phyloP scores from a whole-genome alignment of 768 basidiomycete genomes.

The Terana coerulea region DNA sequence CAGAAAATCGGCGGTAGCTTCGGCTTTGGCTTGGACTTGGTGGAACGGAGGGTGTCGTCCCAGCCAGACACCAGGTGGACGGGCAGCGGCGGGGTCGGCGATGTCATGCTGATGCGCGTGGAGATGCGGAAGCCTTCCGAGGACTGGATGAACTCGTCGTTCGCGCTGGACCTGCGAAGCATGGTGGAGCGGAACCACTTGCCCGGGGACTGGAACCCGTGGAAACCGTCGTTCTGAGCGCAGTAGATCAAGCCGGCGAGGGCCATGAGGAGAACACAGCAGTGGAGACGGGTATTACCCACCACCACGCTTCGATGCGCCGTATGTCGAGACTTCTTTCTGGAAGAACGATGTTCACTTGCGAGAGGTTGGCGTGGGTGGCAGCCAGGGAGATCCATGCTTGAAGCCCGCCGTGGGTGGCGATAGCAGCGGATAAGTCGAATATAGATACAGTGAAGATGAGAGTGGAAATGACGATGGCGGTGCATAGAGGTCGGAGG shows the following conservation, averaged over 20 bases:
- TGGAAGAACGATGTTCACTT: conserved; percentile 14
- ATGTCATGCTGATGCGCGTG: conserved; percentile 10
- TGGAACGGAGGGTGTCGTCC: conserved; percentile 14
- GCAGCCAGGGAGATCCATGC: conserved; percentile 19
- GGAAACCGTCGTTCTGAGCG: conserved; percentile 10
- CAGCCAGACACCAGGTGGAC: conserved; percentile 19
- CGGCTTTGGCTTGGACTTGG: conserved; percentile 13
- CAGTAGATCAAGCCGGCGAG: conserved; percentile 10
- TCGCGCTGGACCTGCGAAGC: conserved; percentile 1
- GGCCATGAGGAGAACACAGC: conserved; percentile 9
- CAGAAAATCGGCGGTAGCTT: conserved; percentile 10
- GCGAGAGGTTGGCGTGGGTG: conserved; percentile 20
- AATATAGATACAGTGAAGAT: conserved; percentile 15
- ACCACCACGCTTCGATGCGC: conserved; percentile 16
- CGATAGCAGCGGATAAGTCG: conserved; percentile 15
- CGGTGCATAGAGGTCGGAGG: conserved; percentile 19
- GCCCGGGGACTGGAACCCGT: conserved; percentile 10
- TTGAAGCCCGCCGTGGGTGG: conserved; percentile 16
- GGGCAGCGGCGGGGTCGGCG: conserved; percentile 16
- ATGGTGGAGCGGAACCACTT: conserved; percentile 16
- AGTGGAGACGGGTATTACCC: conserved; percentile 13
- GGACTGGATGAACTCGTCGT: conserved; percentile 15
- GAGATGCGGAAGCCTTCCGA: conserved; percentile 14
- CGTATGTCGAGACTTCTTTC: not conserved
- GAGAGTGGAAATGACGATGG: conserved; percentile 15